phyloP scores from a whole-genome alignment of 768 basidiomycete species.

The Lentinula sp. region DNA sequence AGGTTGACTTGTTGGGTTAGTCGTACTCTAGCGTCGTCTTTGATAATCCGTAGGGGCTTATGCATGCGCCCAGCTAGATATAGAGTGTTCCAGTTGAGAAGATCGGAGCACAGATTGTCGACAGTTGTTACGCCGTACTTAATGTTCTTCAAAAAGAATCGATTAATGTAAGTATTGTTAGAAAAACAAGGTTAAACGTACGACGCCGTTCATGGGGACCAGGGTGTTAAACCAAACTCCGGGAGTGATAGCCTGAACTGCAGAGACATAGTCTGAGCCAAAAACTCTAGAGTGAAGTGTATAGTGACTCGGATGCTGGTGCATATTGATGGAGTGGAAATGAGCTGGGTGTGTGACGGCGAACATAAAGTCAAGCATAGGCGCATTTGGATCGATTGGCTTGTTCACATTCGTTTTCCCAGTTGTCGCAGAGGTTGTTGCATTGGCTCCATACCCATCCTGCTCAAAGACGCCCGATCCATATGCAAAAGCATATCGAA shows the following conservation, averaged over 20 bases:
- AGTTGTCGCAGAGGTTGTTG: not conserved
- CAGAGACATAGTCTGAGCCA: conserved; percentile 78
- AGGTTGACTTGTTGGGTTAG: conserved; percentile 93
- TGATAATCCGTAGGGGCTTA: conserved; percentile 91
- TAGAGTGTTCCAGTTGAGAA: conserved; percentile 88
- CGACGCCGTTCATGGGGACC: conserved; percentile 77
- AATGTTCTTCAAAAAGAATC: conserved; percentile 52
- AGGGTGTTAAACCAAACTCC: conserved; percentile 97
- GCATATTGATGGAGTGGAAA: conserved; percentile 95
- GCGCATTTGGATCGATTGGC: conserved; percentile 29
- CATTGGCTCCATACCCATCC: conserved; percentile 51
- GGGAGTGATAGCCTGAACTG: conserved; percentile 68
- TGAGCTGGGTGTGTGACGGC: conserved; percentile 90
- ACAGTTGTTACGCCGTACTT: conserved; percentile 97
- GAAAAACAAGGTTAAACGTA: conserved; percentile 34
- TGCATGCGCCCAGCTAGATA: conserved; percentile 97
- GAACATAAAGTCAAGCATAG: conserved; percentile 96
- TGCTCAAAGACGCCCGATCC: conserved; percentile 96
- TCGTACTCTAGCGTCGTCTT: conserved; percentile 87
- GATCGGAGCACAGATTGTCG: conserved; percentile 82
- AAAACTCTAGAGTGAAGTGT: conserved; percentile 80
- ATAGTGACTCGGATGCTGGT: conserved; percentile 88
- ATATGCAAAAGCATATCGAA: conserved; percentile 96
- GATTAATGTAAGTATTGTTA: not conserved
- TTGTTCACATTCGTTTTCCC: conserved; percentile 18